Percentiles rank a stretch among this genome's conserved stretches.
These are phyloP conservation scores for Zizania latifolia DNA, from an alignment of 176 grass and related monocot genomes.

Conservation along the genomic window DNA sequence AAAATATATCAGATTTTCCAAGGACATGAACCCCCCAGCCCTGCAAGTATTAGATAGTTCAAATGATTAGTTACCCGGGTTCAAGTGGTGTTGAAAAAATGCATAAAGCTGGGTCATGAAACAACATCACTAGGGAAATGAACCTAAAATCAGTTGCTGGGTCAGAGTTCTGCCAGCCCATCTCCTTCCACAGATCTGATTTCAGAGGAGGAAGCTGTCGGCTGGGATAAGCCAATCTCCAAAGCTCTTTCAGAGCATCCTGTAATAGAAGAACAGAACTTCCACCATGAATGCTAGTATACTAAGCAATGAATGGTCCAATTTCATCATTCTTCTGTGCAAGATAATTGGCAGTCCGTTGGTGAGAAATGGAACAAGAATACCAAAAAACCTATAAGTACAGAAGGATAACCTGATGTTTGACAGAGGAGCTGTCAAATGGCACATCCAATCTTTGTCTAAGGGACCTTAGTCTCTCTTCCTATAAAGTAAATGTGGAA, in stretches of 20 bases:
- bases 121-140: not conserved
- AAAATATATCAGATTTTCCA: conserved; percentile 77
- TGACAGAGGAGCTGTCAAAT: conserved; percentile 47
- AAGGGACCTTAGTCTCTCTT: conserved; percentile 63
- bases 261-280: conserved; percentile 31
- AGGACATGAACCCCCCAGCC: conserved; percentile 60
- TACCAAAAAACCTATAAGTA: not conserved
- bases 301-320: not conserved
- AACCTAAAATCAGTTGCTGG: conserved; percentile 90
- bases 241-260: conserved; percentile 89
- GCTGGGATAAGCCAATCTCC: conserved; percentile 70
- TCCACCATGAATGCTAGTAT: conserved; percentile 3
- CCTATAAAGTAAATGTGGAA: conserved; percentile 40
- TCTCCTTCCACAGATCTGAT: conserved; percentile 88
- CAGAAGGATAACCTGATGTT: conserved; percentile 57
- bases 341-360: conserved; percentile 22
- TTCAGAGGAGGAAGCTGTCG: conserved; percentile 65
- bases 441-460: conserved; percentile 60
- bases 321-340: not conserved
- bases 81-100: conserved; percentile 13
- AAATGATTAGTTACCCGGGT: not conserved
- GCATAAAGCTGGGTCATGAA: conserved; percentile 22
- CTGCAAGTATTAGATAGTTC: conserved; percentile 31
- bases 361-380: not conserved
- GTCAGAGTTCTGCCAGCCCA: conserved; percentile 91